These are phyloP conservation scores for Candida railenensis DNA, from an alignment of 805 yeast species.

Conservation along the genomic window DNA sequence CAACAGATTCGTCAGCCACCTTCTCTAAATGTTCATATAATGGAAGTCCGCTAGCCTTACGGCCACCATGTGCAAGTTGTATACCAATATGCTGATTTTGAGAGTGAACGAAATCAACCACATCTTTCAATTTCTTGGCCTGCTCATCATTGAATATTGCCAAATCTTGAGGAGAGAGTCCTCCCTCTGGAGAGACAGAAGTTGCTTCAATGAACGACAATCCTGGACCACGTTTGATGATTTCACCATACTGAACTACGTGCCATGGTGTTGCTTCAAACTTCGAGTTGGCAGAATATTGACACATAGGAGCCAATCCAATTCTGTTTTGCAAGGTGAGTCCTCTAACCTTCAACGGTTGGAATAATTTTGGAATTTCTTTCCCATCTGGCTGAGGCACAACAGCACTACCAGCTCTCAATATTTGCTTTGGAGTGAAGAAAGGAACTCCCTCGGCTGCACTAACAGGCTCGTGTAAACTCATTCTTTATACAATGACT, in stretches of 20 bases:
- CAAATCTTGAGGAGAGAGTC: constrained; percentile 43
- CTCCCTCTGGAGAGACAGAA: constrained; percentile 41
- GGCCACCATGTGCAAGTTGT: constrained; percentile 58
- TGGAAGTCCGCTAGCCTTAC: constrained; percentile 40
- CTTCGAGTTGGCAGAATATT: constrained; percentile 42
- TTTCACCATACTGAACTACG: constrained; percentile 46
- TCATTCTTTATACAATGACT: too few species aligned
- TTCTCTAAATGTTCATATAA: constrained; percentile 26
- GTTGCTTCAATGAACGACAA: constrained; percentile 47
- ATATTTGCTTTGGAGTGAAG: constrained; percentile 9
- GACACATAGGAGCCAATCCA: constrained; percentile 59
- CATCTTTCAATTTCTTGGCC: constrained; percentile 35
- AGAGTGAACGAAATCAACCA: constrained; percentile 48
- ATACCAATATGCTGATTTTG: constrained; percentile 48
- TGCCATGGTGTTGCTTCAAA: constrained; percentile 48
- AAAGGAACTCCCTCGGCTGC: neutral
- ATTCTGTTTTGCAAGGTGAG: constrained; percentile 47
- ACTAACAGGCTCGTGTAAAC: neutral
- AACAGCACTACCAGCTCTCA: constrained; percentile 34
- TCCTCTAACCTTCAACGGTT: constrained; percentile 43
- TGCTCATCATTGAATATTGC: constrained; percentile 54
- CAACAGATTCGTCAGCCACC: constrained; percentile 26
- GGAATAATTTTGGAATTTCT: constrained; percentile 39
- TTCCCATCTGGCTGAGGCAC: constrained; percentile 13
- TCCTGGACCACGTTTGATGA: constrained; percentile 51